Evolutionary conservation across 2,329 filamentous ascomycete species (phyloP), one percentile per base, ranked within the genome.

Genomic region (Fusarium lyarnte): DNA sequence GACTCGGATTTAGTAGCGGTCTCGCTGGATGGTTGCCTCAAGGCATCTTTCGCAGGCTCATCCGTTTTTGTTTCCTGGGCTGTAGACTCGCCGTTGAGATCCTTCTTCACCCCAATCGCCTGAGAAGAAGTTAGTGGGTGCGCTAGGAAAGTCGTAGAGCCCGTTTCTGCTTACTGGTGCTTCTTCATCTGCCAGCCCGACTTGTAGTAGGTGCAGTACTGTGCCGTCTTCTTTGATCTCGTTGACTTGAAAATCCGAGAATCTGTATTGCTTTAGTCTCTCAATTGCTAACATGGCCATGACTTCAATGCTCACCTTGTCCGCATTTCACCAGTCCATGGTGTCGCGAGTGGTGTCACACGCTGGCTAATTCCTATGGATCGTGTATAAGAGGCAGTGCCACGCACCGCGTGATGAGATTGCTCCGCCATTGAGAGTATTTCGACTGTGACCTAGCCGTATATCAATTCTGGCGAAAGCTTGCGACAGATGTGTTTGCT

Each of bases 241-340:
- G 78, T 97, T 95, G 76, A 98, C 95, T 75, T 96, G 86, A 77
- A 98, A 98, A 80, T 98, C 95, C 8, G 94, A 95, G 81, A 95
- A 98, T 74, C 94, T 90, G 54, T 12, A 21, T 12, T 10, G 10
- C 17, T 54, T 79, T 41, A 78, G 75, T 16, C 36, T 54, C 13
- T 19, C 36, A 63, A 74, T 62, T 33, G 23, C 29, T 35, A 31
- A 13, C 31, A 21, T 43, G 7, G 13, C 53, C 23, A 51, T 57
- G 35, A 39, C 53, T 23, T 27, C 27, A 39, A 42, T 55, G 63
- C 78, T 64, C 71, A 83, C 82, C 82, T 78, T 9, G 82, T 79
- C 62, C 82, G 80, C 78, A 83, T 76, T 57, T 83, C 82, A 61
- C 83, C 83, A 11, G 79, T 82, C 83, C 83, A 84, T 33, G 81